Evolutionary conservation across 345 rosid species (phyloP).

Genomic region (Citrus sinensis): DVS_A1.0 CM039163.1:38430001-38430500

Average conservation of each 20-base stretch:
- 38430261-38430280: no score
- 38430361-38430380: no score
- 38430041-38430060: slow-evolving; percentile 27
- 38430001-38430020: slow-evolving; percentile 13
- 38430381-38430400: no score
- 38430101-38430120: slow-evolving; percentile 14
- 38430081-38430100: not conserved
- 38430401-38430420: no score
- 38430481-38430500: no score
- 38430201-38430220: not conserved
- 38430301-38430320: no score
- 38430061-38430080: slow-evolving; percentile 5
- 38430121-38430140: not conserved
- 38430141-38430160: not conserved
- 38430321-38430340: no score
- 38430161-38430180: not conserved
- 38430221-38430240: not conserved
- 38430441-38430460: no score
- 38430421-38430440: no score
- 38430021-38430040: slow-evolving; percentile 22
- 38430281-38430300: no score
- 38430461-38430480: no score
- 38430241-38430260: not conserved
- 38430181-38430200: not conserved
- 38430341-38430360: no score